Conservation (phyloP, 108 stramenopile species). For the Stephanodiscus triporus region DNA sequence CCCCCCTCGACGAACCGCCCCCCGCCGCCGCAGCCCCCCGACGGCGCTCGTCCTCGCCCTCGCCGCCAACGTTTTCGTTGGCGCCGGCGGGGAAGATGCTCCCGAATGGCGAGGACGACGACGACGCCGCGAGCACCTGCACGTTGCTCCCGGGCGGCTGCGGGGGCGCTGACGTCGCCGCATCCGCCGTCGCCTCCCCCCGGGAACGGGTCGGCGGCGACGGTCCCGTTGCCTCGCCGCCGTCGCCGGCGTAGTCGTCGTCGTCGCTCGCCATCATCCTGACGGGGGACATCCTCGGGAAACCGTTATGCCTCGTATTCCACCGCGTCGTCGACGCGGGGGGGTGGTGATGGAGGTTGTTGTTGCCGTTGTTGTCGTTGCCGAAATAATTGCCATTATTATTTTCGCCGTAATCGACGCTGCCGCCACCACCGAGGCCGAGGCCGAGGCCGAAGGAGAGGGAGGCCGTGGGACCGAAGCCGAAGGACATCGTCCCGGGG, state of each 20-base stretch:
- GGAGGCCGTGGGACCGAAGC: conserved; percentile 58
- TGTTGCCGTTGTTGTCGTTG: too few relatives aligned
- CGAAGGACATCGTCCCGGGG: conserved; percentile 43
- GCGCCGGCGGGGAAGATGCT: conserved; percentile 8
- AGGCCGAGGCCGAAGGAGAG: conserved; percentile 61
- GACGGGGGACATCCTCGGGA: conserved; percentile 4
- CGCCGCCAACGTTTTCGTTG: neutral
- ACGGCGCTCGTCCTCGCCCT: neutral
- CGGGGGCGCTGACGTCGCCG: neutral
- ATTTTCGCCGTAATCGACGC: conserved; percentile 30
- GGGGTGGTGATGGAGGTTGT: too few relatives aligned
- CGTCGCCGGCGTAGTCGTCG: neutral
- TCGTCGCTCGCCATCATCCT: neutral
- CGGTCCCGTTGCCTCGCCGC: neutral
- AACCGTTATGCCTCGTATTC: too few relatives aligned
- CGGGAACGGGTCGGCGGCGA: neutral
- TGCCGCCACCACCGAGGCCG: conserved; percentile 21
- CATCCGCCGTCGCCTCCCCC: neutral
- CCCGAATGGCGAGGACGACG: conserved; percentile 36
- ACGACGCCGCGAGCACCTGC: conserved; percentile 34
- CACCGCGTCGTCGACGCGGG: too few relatives aligned
- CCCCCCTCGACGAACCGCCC: too few relatives aligned
- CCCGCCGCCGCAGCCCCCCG: neutral
- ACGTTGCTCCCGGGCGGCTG: conserved; percentile 6
- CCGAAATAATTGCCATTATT: conserved; percentile 13